phyloP scores from a whole-genome alignment of 176 grass and related monocot species.

The Musa beccarii region DNA sequence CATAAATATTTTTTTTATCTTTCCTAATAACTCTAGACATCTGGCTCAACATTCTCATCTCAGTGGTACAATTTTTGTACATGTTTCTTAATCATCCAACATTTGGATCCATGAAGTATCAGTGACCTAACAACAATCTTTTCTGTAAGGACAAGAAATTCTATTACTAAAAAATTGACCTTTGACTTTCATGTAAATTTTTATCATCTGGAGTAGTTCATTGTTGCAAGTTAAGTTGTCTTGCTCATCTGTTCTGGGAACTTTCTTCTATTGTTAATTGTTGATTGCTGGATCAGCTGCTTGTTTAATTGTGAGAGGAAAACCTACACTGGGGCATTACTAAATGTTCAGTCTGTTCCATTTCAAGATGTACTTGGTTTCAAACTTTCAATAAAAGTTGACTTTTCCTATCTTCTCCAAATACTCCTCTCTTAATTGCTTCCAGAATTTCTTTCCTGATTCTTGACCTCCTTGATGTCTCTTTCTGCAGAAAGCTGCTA shows the following conservation, averaged over 20 bases:
- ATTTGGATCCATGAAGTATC: too few relatives aligned
- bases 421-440: neutral
- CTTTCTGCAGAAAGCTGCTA: constrained; percentile 66
- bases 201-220: neutral
- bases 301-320: neutral
- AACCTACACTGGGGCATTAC: neutral
- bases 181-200: neutral
- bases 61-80: too few relatives aligned
- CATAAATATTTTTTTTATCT: too few relatives aligned
- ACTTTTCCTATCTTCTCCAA: neutral
- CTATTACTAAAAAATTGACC: neutral
- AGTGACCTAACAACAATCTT: too few relatives aligned
- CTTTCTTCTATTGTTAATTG: neutral
- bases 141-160: too few relatives aligned
- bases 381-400: neutral
- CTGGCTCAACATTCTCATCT: too few relatives aligned
- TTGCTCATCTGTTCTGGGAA: neutral
- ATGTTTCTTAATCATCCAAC: too few relatives aligned
- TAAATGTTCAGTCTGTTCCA: too few relatives aligned
- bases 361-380: too few relatives aligned
- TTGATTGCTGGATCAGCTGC: neutral
- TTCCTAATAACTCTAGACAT: too few relatives aligned
- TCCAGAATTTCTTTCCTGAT: neutral
- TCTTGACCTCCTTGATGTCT: constrained; percentile 1
- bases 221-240: neutral